A percentile compares a stretch with the other conserved stretches of the same genome.
phyloP scores from a whole-genome alignment of 108 stramenopile species.

The Cyclotella atomus region DNA sequence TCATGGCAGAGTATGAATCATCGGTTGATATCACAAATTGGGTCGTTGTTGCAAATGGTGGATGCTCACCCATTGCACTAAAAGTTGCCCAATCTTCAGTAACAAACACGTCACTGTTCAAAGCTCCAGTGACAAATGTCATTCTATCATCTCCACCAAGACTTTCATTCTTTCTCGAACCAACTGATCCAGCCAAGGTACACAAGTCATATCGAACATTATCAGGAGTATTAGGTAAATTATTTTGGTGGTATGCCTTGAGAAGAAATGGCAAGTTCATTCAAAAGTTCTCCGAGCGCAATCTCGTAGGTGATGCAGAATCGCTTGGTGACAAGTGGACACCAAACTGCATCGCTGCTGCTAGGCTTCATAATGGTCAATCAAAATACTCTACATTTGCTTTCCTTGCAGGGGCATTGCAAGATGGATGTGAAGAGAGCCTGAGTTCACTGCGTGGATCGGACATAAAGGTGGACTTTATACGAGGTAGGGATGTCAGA shows the following conservation, averaged over 20 bases:
- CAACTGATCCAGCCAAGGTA: slow-evolving; percentile 43
- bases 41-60: slow-evolving; percentile 66
- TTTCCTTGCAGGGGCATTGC: slow-evolving; percentile 64
- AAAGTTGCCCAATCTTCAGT: slow-evolving; percentile 44
- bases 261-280: slow-evolving; percentile 55
- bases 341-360: slow-evolving; percentile 48
- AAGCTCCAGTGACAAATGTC: slow-evolving; percentile 37
- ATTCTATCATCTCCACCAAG: slow-evolving; percentile 59
- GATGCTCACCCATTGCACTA: slow-evolving; percentile 67
- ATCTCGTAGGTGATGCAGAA: slow-evolving; percentile 54
- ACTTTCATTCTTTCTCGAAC: slow-evolving; percentile 51
- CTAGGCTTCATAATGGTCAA: slow-evolving; percentile 28
- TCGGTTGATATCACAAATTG: slow-evolving; percentile 29
- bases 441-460: slow-evolving; percentile 34
- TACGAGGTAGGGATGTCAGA: slow-evolving; percentile 53
- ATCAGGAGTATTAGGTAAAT: slow-evolving; percentile 49
- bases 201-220: slow-evolving; percentile 54
- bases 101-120: slow-evolving; percentile 14
- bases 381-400: slow-evolving; percentile 65
- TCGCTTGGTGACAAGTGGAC: slow-evolving; percentile 60
- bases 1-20: slow-evolving; percentile 54
- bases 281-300: slow-evolving; percentile 59
- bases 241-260: slow-evolving; percentile 72
- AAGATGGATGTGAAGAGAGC: slow-evolving; percentile 55
- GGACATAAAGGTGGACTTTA: slow-evolving; percentile 48